Evolutionary conservation across 2,329 filamentous ascomycete species (phyloP).

Genomic region (Talaromyces piceae): DNA sequence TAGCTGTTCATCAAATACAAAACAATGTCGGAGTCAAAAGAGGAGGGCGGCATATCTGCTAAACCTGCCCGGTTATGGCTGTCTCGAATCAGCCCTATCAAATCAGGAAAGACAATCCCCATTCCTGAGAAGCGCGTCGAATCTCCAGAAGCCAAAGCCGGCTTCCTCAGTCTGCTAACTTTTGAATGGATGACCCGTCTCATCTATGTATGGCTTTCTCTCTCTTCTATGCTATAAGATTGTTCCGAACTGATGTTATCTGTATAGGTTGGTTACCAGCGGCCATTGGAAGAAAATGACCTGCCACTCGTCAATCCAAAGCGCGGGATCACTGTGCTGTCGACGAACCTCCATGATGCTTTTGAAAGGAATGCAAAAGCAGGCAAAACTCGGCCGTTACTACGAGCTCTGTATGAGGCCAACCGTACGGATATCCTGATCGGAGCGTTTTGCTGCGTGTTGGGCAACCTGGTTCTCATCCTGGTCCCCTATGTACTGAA

Average conservation of each 20-base stretch:
- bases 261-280: conserved; percentile 65
- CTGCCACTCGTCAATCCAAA: conserved; percentile 77
- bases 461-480: conserved; percentile 62
- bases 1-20: not conserved
- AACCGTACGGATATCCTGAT: conserved; percentile 76
- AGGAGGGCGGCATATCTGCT: conserved; percentile 5
- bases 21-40: conserved; percentile 9
- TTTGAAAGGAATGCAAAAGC: conserved; percentile 59
- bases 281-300: conserved; percentile 70
- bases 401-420: conserved; percentile 74
- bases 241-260: not conserved
- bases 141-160: conserved; percentile 62
- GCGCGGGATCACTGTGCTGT: conserved; percentile 60
- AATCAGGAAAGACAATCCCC: conserved; percentile 34
- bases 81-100: conserved; percentile 8
- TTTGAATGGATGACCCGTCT: conserved; percentile 83
- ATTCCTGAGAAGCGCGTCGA: conserved; percentile 44
- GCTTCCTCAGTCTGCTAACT: conserved; percentile 64
- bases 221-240: not conserved
- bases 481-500: conserved; percentile 73
- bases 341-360: conserved; percentile 54
- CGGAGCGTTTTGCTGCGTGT: conserved; percentile 66
- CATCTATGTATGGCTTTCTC: conserved; percentile 55
- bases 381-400: conserved; percentile 63
- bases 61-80: conserved; percentile 5